Base-by-base conservation (phyloP, 768 basidiomycete genomes). In the Boletus patriciae region DNA sequence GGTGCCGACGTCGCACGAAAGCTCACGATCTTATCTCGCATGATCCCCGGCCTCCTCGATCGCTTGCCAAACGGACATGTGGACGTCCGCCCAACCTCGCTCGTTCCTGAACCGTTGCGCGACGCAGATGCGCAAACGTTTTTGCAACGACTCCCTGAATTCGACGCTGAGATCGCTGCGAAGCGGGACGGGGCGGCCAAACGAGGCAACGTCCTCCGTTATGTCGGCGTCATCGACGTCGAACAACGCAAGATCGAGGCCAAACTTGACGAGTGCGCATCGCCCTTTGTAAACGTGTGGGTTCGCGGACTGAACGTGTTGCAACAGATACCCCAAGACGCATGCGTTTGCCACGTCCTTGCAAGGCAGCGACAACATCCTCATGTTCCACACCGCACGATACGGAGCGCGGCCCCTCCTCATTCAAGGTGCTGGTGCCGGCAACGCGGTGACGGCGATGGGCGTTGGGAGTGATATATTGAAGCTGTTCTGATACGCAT, bases 391-490 rank as follows among this genome's bases (percentile, higher is more conserved):
- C 69, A 98, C 96, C 0, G 86, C 90, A 66, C 80, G 97, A 41
- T 99, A 99, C 68, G 86, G 88, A 3, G 82, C 87, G 9, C 77
- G 94, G 41, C 96, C 97, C 2, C 77, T 99, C 54, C 92, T 98
- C 58, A 81, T 99, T 34, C 96, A 98, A 67, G 97, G 97, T 48
- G 88, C 95, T 1, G 97, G 97, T 3, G 97, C 97, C 0, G 97
- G 97, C n/a, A 94, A 94, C 1, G 94, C 90, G 25, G 96, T 98
- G 15, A 99, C 97, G 33, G 97, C 97, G 0, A 98, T 98, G 93
- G 97, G 97, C 9, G 94, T 98, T 16, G 80, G 96, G 62, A 86
- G 90, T 46, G 96, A 98, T 68, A 73, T 95, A 51, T 72, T 98
- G 68, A 90, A 76, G 65, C 60, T 80, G 29, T 69, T 74, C 4